Evolutionary conservation across 108 stramenopile genomes (phyloP).

Genomic region (Pseudonitzschia delicatissima): DNA sequence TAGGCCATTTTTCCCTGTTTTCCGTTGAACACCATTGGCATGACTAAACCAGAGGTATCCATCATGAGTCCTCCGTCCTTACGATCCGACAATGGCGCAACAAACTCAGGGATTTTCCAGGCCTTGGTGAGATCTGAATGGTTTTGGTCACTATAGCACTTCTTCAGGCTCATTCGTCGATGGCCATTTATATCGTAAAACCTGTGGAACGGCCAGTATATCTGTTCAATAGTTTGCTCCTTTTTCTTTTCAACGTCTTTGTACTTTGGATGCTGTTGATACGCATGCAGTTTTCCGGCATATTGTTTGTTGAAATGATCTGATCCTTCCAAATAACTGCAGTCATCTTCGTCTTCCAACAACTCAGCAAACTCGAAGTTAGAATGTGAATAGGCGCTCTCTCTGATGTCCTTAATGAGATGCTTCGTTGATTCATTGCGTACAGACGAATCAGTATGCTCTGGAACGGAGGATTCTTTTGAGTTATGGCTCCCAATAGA

Average conservation of each 20-base stretch:
- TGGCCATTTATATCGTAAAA: slow-evolving; percentile 74
- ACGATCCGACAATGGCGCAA: slow-evolving; percentile 63
- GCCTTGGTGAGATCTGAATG: slow-evolving; percentile 24
- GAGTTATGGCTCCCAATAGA: background rate
- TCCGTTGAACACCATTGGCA: slow-evolving; percentile 49
- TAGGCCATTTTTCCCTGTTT: slow-evolving; percentile 51
- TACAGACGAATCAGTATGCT: background rate
- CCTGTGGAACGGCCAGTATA: slow-evolving; percentile 87
- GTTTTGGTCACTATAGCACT: slow-evolving; percentile 20
- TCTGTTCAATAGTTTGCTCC: slow-evolving; percentile 76
- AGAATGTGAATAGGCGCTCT: slow-evolving; percentile 56
- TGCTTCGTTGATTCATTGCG: slow-evolving; percentile 36
- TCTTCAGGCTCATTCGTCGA: slow-evolving; percentile 54
- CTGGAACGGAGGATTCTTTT: background rate
- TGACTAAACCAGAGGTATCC: slow-evolving; percentile 58
- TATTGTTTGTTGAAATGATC: slow-evolving; percentile 13
- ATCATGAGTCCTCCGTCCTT: slow-evolving; percentile 88
- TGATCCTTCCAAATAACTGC: slow-evolving; percentile 73
- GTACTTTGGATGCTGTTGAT: slow-evolving; percentile 20
- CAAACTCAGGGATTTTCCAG: slow-evolving; percentile 56
- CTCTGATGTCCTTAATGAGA: slow-evolving; percentile 81
- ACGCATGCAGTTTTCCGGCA: slow-evolving; percentile 7
- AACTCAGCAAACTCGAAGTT: slow-evolving; percentile 31
- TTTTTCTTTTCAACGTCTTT: slow-evolving; percentile 53
- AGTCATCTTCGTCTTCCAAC: slow-evolving; percentile 76